phyloP scores from a whole-genome alignment of 139 green algal genomes.

The Chlorokybus atmophyticus region DNA sequence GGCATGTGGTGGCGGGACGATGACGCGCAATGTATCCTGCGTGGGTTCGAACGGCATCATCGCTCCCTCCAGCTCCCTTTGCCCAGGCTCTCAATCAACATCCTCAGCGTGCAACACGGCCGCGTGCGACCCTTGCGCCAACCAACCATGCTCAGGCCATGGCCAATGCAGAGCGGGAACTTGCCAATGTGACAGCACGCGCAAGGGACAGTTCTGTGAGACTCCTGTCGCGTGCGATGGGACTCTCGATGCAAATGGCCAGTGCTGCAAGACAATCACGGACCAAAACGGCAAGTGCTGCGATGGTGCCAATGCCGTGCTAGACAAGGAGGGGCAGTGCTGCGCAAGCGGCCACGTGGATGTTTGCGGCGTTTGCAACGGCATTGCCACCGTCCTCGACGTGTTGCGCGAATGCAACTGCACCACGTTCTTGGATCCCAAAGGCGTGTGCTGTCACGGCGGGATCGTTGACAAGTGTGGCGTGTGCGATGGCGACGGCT shows the following conservation, averaged over 20 bases:
- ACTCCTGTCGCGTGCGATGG: background rate
- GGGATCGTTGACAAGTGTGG: background rate
- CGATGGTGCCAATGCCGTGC: background rate
- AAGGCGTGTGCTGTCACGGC: background rate
- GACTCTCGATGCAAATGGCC: background rate
- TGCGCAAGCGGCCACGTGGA: conserved; percentile 12
- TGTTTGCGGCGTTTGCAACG: conserved; percentile 16
- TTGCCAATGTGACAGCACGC: conserved; percentile 1
- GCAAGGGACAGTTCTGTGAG: conserved; percentile 2
- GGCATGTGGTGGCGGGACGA: conserved; percentile 1
- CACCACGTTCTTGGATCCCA: background rate
- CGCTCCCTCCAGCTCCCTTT: background rate
- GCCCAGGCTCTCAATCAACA: background rate
- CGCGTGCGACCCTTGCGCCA: conserved; percentile 8
- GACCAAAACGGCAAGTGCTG: conserved; percentile 13
- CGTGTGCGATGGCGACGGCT: background rate
- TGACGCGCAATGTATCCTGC: background rate
- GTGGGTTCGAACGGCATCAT: background rate
- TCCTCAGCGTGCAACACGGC: conserved; percentile 7
- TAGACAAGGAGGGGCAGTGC: background rate
- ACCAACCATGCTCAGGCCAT: background rate
- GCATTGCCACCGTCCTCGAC: background rate
- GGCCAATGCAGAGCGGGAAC: background rate
- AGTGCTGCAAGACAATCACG: conserved; percentile 4
- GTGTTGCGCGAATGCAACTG: background rate